Evolutionary conservation across 176 grass and related monocot species (phyloP).

Genomic region (Oryza rufipogon): DNA sequence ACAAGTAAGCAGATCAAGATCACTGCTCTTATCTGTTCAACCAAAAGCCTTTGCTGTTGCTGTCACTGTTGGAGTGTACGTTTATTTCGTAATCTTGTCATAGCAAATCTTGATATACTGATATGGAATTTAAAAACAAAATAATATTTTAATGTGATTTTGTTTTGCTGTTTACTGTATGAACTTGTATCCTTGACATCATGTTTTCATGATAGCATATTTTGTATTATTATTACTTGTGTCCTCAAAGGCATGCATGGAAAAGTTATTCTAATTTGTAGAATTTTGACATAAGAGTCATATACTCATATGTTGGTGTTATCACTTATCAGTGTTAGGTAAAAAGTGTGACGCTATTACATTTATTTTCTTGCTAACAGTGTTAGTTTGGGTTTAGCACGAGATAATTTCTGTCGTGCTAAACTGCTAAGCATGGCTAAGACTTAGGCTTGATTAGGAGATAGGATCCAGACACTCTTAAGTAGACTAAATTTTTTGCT

Average conservation of each 20-base stretch:
- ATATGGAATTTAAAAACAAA: background rate
- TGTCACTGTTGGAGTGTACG: slow-evolving; percentile 76
- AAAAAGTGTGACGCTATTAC: slow-evolving; percentile 9
- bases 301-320: background rate
- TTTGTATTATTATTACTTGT: background rate
- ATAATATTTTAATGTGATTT: background rate
- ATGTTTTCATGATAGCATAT: slow-evolving; percentile 12
- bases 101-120: slow-evolving; percentile 11
- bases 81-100: slow-evolving; percentile 34
- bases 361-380: slow-evolving; percentile 9
- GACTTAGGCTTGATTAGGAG: background rate
- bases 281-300: background rate
- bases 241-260: background rate
- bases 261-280: background rate
- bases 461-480: background rate
- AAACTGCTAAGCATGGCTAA: background rate
- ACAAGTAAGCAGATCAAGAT: slow-evolving; percentile 98
- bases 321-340: slow-evolving; percentile 7
- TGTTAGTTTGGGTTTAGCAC: background rate
- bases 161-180: background rate
- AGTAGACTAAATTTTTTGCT: background rate
- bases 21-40: slow-evolving; percentile 73
- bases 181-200: slow-evolving; percentile 13
- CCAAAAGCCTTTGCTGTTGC: slow-evolving; percentile 66
- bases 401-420: background rate